A percentile compares a stretch with the other conserved stretches of the same genome.
Conservation (phyloP, 805 yeast genomes). For the Yamadazyma laniorum region DNA sequence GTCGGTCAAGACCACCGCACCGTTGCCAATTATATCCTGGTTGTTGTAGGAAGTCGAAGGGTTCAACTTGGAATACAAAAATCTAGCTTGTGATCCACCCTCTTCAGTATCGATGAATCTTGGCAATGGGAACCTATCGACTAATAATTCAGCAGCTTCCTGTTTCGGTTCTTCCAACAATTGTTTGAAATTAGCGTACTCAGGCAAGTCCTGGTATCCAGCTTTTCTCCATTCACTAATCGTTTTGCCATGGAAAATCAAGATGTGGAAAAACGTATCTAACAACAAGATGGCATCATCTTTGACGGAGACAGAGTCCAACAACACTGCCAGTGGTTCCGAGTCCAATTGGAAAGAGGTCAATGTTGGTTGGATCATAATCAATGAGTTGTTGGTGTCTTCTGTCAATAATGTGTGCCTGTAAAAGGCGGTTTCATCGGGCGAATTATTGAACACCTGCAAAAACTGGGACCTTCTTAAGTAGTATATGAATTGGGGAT, state of each 20-base stretch:
- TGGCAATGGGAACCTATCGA: conserved; percentile 70
- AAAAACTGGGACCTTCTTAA: conserved; percentile 64
- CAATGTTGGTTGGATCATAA: conserved; percentile 70
- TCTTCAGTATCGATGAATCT: conserved; percentile 72
- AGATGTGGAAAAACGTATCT: conserved; percentile 68
- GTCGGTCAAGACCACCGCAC: conserved; percentile 50
- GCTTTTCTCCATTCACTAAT: conserved; percentile 67
- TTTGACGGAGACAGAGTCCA: conserved; percentile 62
- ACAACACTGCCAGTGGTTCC: conserved; percentile 62
- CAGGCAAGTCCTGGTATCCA: conserved; percentile 61
- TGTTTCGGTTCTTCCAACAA: conserved; percentile 60
- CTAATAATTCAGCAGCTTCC: conserved; percentile 63
- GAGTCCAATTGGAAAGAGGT: conserved; percentile 18
- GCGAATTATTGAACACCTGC: conserved; percentile 66
- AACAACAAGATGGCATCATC: conserved; percentile 55
- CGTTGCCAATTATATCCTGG: conserved; percentile 25
- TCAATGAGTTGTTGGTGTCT: conserved; percentile 56
- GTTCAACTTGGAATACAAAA: conserved; percentile 65
- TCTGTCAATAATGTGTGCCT: conserved; percentile 63
- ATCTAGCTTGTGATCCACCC: conserved; percentile 75
- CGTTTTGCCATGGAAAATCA: conserved; percentile 64
- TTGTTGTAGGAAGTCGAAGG: conserved; percentile 53
- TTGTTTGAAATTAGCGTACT: conserved; percentile 56
- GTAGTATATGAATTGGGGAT: conserved; percentile 69
- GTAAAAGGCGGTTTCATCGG: conserved; percentile 67